Conservation (phyloP, 352 stramenopile genomes). For the Phytophthora sp. region DNA sequence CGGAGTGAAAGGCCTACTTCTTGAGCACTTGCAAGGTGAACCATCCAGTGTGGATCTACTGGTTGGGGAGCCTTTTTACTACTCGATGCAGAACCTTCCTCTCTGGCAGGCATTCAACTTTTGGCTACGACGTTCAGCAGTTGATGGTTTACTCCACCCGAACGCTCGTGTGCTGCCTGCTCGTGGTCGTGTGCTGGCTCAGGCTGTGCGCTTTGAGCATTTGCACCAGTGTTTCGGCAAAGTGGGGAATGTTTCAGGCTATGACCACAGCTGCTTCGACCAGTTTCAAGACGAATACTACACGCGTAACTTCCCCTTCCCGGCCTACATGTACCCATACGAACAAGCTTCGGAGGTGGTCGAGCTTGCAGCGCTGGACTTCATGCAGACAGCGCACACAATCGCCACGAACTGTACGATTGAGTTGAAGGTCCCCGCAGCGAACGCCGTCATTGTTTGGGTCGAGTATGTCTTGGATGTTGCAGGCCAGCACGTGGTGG, state of each 20-base stretch:
- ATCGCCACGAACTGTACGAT: conserved; percentile 21
- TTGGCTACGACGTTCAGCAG: conserved; percentile 71
- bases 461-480: conserved; percentile 69
- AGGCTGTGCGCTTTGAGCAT: conserved; percentile 74
- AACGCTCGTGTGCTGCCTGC: conserved; percentile 59
- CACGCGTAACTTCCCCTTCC: conserved; percentile 80
- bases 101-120: conserved; percentile 88
- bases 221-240: conserved; percentile 82
- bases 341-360: conserved; percentile 41
- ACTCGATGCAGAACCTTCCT: conserved; percentile 87
- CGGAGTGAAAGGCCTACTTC: conserved; percentile 68
- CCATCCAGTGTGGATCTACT: conserved; percentile 59
- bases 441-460: conserved; percentile 79
- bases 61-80: conserved; percentile 83
- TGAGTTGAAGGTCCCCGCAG: conserved; percentile 9
- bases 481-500: conserved; percentile 48
- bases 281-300: conserved; percentile 76
- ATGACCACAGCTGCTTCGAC: conserved; percentile 78
- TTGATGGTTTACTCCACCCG: conserved; percentile 44
- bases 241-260: conserved; percentile 71
- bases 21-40: conserved; percentile 63
- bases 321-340: conserved; percentile 84
- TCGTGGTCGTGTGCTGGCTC: conserved; percentile 53
- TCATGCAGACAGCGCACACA: conserved; percentile 50
- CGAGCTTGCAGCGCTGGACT: conserved; percentile 58